Evolutionary conservation across 345 rosid genomes (phyloP).

Genomic region (Sisymbrium altissimum): DNA sequence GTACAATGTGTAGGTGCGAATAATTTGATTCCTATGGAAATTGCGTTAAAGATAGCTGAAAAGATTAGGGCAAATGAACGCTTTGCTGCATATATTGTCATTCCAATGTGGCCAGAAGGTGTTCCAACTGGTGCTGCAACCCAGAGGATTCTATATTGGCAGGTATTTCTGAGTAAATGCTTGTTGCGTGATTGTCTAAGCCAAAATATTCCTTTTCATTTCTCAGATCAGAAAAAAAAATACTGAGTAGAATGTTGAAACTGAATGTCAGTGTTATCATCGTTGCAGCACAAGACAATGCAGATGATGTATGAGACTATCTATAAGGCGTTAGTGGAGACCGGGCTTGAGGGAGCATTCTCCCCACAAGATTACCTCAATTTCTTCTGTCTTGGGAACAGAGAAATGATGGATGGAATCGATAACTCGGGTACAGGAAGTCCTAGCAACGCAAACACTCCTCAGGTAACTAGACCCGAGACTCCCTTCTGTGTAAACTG

Average conservation of each 20-base stretch:
- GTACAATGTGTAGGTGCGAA: conserved; percentile 59
- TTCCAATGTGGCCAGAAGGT: conserved; percentile 99
- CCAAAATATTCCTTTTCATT: background rate
- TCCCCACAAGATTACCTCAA: conserved; percentile 77
- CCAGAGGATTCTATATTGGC: conserved; percentile 88
- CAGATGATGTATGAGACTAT: conserved; percentile 88
- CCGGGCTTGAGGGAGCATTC: conserved; percentile 58
- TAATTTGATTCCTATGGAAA: conserved; percentile 88
- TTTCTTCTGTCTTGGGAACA: conserved; percentile 90
- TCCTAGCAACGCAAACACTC: conserved; percentile 44
- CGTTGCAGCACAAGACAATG: conserved; percentile 80
- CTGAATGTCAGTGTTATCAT: conserved; percentile 13
- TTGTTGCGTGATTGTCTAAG: background rate
- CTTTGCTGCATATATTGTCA: conserved; percentile 78
- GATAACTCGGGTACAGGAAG: conserved; percentile 26
- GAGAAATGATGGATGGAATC: conserved; percentile 49
- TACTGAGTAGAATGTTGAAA: background rate
- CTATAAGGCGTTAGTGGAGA: conserved; percentile 71
- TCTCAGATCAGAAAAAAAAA: background rate
- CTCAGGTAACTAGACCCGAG: conserved; percentile 44
- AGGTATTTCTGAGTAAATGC: conserved; percentile 41
- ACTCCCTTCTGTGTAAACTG: background rate
- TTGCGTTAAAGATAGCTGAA: conserved; percentile 81
- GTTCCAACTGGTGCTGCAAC: conserved; percentile 51
- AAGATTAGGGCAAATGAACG: conserved; percentile 81